Evolutionary conservation across 805 yeast genomes (phyloP).

Genomic region (Kazachstania kunashirensis): DNA sequence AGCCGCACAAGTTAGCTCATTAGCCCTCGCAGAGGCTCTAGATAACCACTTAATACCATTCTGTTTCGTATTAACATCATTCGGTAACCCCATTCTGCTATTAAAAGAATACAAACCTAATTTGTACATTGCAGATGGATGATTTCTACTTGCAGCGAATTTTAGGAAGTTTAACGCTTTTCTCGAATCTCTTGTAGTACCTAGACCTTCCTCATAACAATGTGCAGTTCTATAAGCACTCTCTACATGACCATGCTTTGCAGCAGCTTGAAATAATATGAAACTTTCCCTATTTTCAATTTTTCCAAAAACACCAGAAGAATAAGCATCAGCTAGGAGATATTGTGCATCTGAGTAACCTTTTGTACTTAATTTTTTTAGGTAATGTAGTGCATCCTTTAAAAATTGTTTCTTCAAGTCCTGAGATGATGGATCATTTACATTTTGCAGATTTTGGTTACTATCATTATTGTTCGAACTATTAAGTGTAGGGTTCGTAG

Average conservation of each 20-base stretch:
- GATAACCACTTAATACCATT: slow-evolving; percentile 89
- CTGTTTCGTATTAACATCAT: slow-evolving; percentile 59
- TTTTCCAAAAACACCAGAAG: slow-evolving; percentile 77
- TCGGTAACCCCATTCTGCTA: slow-evolving; percentile 71
- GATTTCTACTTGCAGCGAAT: slow-evolving; percentile 83
- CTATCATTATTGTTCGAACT: neutral
- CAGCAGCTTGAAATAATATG: slow-evolving; percentile 72
- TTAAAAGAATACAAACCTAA: slow-evolving; percentile 80
- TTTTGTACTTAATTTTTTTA: slow-evolving; percentile 63
- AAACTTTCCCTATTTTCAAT: slow-evolving; percentile 72
- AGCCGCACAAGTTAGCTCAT: slow-evolving; percentile 80
- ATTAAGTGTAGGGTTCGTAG: slow-evolving; percentile 2
- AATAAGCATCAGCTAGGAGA: slow-evolving; percentile 78
- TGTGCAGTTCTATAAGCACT: slow-evolving; percentile 85
- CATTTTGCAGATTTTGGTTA: neutral
- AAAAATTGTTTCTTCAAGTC: slow-evolving; percentile 46
- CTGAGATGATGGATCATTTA: slow-evolving; percentile 19
- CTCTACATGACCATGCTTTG: slow-evolving; percentile 88
- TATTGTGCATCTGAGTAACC: slow-evolving; percentile 90
- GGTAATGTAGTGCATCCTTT: slow-evolving; percentile 65
- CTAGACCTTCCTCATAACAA: slow-evolving; percentile 90
- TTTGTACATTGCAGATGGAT: slow-evolving; percentile 94
- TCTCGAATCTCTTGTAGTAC: slow-evolving; percentile 79
- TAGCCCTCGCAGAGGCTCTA: slow-evolving; percentile 77
- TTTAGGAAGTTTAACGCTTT: slow-evolving; percentile 75